phyloP scores from a whole-genome alignment of 208 protist species.

The Acanthamoeba healyi region DNA sequence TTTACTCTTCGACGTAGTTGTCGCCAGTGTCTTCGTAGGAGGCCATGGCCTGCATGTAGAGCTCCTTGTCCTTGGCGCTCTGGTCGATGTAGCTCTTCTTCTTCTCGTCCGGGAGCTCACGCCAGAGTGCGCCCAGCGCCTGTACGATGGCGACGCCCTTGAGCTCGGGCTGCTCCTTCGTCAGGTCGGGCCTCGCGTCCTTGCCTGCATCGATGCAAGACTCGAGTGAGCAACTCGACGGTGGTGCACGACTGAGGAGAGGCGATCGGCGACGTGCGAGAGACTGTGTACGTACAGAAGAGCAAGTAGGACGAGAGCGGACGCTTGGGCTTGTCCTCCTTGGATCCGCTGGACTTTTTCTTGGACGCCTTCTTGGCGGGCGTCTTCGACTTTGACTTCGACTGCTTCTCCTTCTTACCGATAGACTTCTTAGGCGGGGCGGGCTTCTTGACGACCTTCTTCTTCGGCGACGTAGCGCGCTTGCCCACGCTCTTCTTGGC shows the following conservation, averaged over 20 bases:
- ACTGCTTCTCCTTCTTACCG: not conserved
- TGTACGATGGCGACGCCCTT: not conserved
- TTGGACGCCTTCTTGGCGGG: not conserved
- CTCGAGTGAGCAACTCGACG: not conserved
- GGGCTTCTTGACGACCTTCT: not conserved
- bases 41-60: constrained; percentile 67
- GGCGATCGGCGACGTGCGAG: not conserved
- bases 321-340: constrained; percentile 29
- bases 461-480: not conserved
- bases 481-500: constrained; percentile 14
- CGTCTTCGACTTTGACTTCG: not conserved
- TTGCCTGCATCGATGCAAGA: not conserved
- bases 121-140: constrained; percentile 23
- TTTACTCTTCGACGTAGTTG: not conserved
- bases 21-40: constrained; percentile 50
- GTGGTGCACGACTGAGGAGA: not conserved
- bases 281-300: not conserved
- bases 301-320: not conserved
- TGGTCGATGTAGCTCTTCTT: constrained; percentile 52
- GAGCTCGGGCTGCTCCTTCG: constrained; percentile 55
- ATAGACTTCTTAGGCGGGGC: constrained; percentile 1
- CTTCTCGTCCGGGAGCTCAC: constrained; percentile 59
- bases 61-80: constrained; percentile 66
- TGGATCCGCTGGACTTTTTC: not conserved
- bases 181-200: not conserved